These are phyloP conservation scores for Orbilia brochopaga DNA, from an alignment of 2,329 filamentous ascomycete species.

Conservation along the genomic window DNA sequence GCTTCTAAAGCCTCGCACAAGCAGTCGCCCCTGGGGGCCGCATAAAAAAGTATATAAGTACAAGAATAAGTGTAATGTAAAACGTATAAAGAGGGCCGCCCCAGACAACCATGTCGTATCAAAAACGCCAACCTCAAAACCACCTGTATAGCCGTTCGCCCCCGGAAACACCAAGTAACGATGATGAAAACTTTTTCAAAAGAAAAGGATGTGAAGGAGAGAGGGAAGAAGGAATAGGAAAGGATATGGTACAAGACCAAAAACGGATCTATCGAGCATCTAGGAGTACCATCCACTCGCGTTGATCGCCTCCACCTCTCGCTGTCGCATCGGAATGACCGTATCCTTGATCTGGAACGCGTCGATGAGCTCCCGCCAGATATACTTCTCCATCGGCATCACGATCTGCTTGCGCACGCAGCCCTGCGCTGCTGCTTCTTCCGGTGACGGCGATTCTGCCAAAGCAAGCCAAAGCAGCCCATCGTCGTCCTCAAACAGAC, in stretches of 20 bases:
- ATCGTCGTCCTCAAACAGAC: conserved; percentile 72
- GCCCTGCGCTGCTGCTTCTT: conserved; percentile 61
- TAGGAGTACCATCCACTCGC: conserved; percentile 54
- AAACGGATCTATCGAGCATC: conserved; percentile 4
- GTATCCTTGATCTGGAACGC: conserved; percentile 77
- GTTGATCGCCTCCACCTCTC: conserved; percentile 59
- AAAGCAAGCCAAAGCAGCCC: conserved; percentile 66
- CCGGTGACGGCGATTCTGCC: conserved; percentile 60
- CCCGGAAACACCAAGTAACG: too few relatives aligned
- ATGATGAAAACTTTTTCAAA: too few relatives aligned
- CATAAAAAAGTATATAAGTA: too few relatives aligned
- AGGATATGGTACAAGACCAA: not conserved
- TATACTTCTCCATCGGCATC: conserved; percentile 82
- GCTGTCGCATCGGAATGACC: conserved; percentile 81
- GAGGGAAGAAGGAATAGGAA: not conserved
- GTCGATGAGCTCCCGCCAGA: conserved; percentile 78
- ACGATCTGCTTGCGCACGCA: conserved; percentile 74
- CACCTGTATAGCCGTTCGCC: too few relatives aligned
- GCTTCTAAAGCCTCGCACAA: too few relatives aligned
- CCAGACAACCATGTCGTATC: too few relatives aligned
- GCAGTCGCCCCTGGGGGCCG: too few relatives aligned
- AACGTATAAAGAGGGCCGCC: too few relatives aligned
- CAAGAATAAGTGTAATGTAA: too few relatives aligned
- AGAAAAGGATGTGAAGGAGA: not conserved
- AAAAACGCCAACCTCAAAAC: too few relatives aligned